Evolutionary conservation across 2,329 filamentous ascomycete genomes (phyloP), one percentile per base, ranked within the genome.

Genomic region (Arthrobotrys sphaeroides): DNA sequence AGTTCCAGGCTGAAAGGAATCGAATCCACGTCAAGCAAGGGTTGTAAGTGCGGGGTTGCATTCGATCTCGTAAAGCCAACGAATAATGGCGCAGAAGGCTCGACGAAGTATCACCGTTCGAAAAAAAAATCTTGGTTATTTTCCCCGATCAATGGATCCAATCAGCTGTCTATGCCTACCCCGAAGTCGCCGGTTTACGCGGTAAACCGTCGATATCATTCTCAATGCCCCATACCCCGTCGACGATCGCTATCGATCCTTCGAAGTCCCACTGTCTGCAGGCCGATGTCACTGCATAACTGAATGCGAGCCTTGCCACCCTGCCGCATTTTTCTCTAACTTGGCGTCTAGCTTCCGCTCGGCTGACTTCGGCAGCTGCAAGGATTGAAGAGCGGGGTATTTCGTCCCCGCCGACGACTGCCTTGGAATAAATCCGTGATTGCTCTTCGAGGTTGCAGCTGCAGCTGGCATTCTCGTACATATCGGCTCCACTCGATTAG

Each of bases 101-200:
- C 16, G 7, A 36, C 12, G 26, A 22, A 13, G 7, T 16, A 9
- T 31, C n/a, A 20, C 13, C n/a, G 47, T 31, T 33, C 2, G n/a
- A 53, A n/a, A n/a, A n/a, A n/a, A n/a, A n/a, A n/a, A 9, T 2
- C 18, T 33, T 18, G 51, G 51, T 36, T 3, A 55, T 38, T 55
- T 55, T 55, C 38, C 51, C 51, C 51, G 51, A 55, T n/a, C n/a
- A n/a, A n/a, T n/a, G n/a, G n/a, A n/a, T 31, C 51, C 51, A 55
- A 55, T 55, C 51, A 53, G 5, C 47, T 31, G 31, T 22, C 26
- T 33, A 28, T 18, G 13, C 9, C 10, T 24, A 12, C 18, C n/a
- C n/a, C 51, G 16, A 38, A 38, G 12, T n/a, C 16, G 9, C 31
- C 51, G 51, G 51, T 22, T 36, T 31, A 38, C 31, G 51, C 51